Evolutionary conservation across 495 filamentous ascomycete species (phyloP).

Genomic region (Hypoxylon cercidicola): DNA sequence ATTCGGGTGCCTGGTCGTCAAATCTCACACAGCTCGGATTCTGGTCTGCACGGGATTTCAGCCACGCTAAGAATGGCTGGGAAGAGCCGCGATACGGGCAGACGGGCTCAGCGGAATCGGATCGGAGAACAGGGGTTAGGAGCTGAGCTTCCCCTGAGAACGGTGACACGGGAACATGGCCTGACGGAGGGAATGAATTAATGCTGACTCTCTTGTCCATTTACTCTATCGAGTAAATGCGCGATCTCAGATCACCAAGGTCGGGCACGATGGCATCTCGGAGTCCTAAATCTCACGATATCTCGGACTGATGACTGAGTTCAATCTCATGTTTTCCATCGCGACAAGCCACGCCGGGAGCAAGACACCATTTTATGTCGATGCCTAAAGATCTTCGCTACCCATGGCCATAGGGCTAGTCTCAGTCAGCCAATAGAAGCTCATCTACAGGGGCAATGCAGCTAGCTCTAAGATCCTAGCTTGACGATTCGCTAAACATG

Average conservation of each 20-base stretch:
- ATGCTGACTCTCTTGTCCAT: too few species aligned
- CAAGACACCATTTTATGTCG: slow-evolving; percentile 19
- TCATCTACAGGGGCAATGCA: slow-evolving; percentile 1
- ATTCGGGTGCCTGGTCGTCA: slow-evolving; percentile 25
- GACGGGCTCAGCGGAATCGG: neutral
- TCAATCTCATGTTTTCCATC: too few species aligned
- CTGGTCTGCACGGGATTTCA: neutral
- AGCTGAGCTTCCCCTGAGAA: neutral
- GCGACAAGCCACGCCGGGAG: neutral
- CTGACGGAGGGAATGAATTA: too few species aligned
- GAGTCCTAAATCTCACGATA: too few species aligned
- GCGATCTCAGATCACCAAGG: too few species aligned
- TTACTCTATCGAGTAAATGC: too few species aligned
- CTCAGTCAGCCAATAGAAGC: slow-evolving; percentile 14
- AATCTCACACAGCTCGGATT: slow-evolving; percentile 29
- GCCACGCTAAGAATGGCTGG: too few species aligned
- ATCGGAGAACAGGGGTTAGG: neutral
- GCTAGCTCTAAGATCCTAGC: neutral
- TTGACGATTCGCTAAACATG: slow-evolving; percentile 7
- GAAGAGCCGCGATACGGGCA: slow-evolving; percentile 23
- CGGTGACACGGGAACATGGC: too few species aligned
- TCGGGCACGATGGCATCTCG: too few species aligned
- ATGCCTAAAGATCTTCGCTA: slow-evolving; percentile 32
- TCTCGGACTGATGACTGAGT: too few species aligned
- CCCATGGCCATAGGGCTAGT: neutral